phyloP scores from a whole-genome alignment of 2,329 filamentous ascomycete species.

The Helotiales sp. region DNA sequence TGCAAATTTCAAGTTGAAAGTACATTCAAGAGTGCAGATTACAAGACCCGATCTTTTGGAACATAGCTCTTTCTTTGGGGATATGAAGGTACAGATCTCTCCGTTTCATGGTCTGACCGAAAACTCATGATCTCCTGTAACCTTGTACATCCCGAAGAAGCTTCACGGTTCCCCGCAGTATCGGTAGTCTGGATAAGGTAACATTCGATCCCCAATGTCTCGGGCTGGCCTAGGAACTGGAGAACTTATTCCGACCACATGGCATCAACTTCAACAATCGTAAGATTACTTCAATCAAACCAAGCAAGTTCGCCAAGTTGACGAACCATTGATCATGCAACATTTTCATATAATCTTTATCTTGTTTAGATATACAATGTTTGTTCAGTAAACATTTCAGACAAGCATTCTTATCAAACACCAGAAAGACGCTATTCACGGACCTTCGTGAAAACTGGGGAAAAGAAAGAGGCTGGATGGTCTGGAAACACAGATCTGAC shows the following conservation, averaged over 20 bases:
- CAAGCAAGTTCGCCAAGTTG: too few relatives aligned
- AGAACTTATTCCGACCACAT: neutral
- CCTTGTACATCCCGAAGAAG: neutral
- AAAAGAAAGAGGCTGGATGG: constrained; percentile 6
- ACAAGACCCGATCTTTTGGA: too few relatives aligned
- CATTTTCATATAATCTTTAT: neutral
- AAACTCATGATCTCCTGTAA: neutral
- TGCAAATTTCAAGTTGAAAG: too few relatives aligned
- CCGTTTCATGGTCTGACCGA: neutral
- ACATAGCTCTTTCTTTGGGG: too few relatives aligned
- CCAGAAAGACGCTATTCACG: constrained; percentile 20
- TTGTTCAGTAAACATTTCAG: constrained; percentile 11
- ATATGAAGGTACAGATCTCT: neutral
- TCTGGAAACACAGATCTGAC: constrained; percentile 26
- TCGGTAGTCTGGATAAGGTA: neutral
- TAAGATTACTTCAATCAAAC: too few relatives aligned
- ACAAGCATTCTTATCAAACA: constrained; percentile 6
- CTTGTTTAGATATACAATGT: neutral
- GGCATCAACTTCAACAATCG: neutral
- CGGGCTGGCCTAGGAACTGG: neutral
- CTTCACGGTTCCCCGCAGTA: constrained; percentile 1
- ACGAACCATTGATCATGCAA: neutral
- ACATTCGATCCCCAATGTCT: neutral
- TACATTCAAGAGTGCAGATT: too few relatives aligned
- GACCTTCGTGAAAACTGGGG: constrained; percentile 5